Evolutionary conservation across 768 basidiomycete genomes (phyloP).

Genomic region (Pulveroboletus ravenelii): DNA sequence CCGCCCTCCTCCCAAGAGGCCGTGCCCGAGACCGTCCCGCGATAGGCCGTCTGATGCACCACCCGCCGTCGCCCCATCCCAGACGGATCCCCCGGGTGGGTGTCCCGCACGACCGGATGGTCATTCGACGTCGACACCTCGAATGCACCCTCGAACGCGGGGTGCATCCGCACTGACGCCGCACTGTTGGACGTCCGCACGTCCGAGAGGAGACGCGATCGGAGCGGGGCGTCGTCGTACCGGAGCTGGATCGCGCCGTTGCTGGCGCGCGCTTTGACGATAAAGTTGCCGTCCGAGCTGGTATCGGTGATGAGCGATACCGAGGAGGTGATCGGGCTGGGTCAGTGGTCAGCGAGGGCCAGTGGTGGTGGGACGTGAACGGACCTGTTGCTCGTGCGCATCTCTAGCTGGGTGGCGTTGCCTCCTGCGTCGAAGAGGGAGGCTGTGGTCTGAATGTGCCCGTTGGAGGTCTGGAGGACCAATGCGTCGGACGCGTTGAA

Average conservation of each 20-base stretch:
- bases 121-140: conserved; percentile 26
- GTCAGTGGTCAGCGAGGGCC: not conserved
- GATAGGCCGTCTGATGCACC: conserved; percentile 3
- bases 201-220: conserved; percentile 29
- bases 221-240: conserved; percentile 29
- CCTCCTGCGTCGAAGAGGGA: conserved; percentile 15
- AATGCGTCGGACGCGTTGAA: conserved; percentile 31
- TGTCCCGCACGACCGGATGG: conserved; percentile 4
- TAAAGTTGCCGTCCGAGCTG: conserved; percentile 26
- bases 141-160: conserved; percentile 39
- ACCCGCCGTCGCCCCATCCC: conserved; percentile 29
- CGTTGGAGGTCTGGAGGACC: conserved; percentile 33
- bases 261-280: conserved; percentile 29
- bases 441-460: conserved; percentile 26
- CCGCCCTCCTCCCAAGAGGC: conserved; percentile 15
- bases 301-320: conserved; percentile 28
- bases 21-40: conserved; percentile 4
- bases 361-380: not conserved
- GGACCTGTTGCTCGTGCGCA: conserved; percentile 22
- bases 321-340: conserved; percentile 17
- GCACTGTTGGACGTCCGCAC: conserved; percentile 32
- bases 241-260: conserved; percentile 30
- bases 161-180: conserved; percentile 27
- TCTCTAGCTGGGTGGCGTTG: conserved; percentile 6
- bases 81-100: conserved; percentile 24